phyloP scores from a whole-genome alignment of 108 stramenopile genomes.

The Nitzschia palea region DNA sequence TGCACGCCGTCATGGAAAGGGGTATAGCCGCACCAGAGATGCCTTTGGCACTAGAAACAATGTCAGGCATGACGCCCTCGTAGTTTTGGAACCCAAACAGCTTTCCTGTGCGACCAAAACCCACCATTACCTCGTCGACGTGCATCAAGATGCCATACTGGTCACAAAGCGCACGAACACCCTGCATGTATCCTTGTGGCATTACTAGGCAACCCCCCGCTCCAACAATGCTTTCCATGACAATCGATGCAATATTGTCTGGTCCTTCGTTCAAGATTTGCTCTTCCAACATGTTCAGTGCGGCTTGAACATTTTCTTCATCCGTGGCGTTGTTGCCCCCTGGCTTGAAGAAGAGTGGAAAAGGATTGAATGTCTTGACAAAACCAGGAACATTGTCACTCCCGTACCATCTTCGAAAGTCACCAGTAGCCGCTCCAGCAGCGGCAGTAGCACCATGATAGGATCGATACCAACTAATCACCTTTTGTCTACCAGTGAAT shows the following conservation, averaged over 20 bases:
- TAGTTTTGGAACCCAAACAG: slow-evolving; percentile 94
- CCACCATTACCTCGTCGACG: slow-evolving; percentile 96
- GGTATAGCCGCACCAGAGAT: slow-evolving; percentile 52
- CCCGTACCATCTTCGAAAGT: slow-evolving; percentile 64
- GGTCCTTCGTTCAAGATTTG: slow-evolving; percentile 68
- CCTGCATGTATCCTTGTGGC: slow-evolving; percentile 67
- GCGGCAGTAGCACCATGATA: slow-evolving; percentile 94
- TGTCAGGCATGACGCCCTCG: slow-evolving; percentile 88
- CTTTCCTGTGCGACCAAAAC: slow-evolving; percentile 93
- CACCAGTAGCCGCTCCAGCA: slow-evolving; percentile 89
- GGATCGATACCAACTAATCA: slow-evolving; percentile 68
- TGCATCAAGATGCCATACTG: slow-evolving; percentile 90
- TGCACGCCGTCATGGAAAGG: slow-evolving; percentile 54
- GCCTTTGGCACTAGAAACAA: slow-evolving; percentile 91
- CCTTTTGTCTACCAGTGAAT: slow-evolving; percentile 62
- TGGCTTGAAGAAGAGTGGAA: slow-evolving; percentile 54
- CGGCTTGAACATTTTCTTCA: slow-evolving; percentile 44
- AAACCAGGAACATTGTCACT: slow-evolving; percentile 44
- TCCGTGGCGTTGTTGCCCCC: slow-evolving; percentile 44
- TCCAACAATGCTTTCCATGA: slow-evolving; percentile 93
- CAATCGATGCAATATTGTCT: slow-evolving; percentile 82
- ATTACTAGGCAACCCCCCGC: slow-evolving; percentile 90
- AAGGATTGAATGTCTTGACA: slow-evolving; percentile 63
- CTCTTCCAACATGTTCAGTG: slow-evolving; percentile 63
- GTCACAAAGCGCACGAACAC: slow-evolving; percentile 82